phyloP scores from a whole-genome alignment of 257 asterid species.

The Asclepias syriaca region DNA sequence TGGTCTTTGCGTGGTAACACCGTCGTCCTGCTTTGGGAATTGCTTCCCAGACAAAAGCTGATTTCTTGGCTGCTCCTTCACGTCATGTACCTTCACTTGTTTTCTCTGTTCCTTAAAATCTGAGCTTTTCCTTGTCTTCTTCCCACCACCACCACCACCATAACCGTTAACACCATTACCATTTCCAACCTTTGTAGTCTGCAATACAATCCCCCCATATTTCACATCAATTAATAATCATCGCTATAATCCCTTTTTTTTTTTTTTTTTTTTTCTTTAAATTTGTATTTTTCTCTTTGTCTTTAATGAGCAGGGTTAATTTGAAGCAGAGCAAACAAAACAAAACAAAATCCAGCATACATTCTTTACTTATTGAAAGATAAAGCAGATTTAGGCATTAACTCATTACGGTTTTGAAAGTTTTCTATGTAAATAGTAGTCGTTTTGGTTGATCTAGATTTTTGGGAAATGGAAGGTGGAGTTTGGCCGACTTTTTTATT shows the following conservation, averaged over 20 bases:
- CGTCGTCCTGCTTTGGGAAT: conserved; percentile 14
- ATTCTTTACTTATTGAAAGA: too few relatives aligned
- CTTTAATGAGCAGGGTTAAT: too few relatives aligned
- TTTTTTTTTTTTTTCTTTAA: too few relatives aligned
- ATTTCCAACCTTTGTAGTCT: background rate
- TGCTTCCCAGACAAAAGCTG: conserved; percentile 21
- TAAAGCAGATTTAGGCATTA: background rate
- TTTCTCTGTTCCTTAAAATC: background rate
- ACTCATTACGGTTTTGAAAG: background rate
- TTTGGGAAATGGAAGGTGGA: background rate
- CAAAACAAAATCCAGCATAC: too few relatives aligned
- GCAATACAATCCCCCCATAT: background rate
- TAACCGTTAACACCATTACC: background rate
- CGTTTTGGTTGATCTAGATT: background rate
- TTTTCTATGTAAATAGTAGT: background rate
- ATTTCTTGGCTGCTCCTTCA: conserved; percentile 14
- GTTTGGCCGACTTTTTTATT: background rate
- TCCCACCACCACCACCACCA: background rate
- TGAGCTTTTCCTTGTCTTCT: background rate
- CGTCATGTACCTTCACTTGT: conserved; percentile 3
- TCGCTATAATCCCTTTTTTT: background rate
- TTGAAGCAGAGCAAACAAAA: too few relatives aligned
- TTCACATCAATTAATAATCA: background rate
- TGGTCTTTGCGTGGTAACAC: conserved; percentile 1
- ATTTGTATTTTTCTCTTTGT: background rate